phyloP scores from a whole-genome alignment of 1,284 basidiomycete species.

The Pseudomicrostroma phylloplanum region DNA sequence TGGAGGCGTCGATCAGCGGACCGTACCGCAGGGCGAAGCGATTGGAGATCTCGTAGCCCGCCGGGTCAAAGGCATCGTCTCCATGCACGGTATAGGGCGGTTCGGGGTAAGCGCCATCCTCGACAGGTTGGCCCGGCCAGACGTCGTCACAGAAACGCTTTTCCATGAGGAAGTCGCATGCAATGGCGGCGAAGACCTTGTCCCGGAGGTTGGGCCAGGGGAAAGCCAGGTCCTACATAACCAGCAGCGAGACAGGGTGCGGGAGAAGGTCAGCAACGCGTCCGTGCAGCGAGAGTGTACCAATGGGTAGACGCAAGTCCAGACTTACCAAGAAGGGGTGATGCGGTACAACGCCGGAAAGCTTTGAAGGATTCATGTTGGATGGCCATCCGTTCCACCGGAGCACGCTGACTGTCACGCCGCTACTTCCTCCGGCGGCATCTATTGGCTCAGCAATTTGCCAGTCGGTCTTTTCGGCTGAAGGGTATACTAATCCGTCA shows the following conservation, averaged over 20 bases:
- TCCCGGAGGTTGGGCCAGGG: constrained; percentile 2
- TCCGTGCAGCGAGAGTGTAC: too few species aligned
- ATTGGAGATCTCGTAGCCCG: constrained; percentile 1
- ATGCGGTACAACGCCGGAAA: not conserved
- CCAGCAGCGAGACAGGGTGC: not conserved
- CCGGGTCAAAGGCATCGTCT: constrained; percentile 5
- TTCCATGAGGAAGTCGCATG: not conserved
- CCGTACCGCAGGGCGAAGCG: constrained; percentile 1
- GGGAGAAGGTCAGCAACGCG: not conserved
- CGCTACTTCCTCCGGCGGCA: not conserved
- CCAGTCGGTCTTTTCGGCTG: too few species aligned
- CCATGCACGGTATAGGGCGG: constrained; percentile 5
- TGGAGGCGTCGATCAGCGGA: not conserved
- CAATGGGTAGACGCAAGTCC: not conserved
- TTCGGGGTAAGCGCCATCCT: not conserved
- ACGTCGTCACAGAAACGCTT: not conserved
- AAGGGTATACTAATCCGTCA: too few species aligned
- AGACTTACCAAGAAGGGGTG: constrained; percentile 1
- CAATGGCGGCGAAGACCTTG: not conserved
- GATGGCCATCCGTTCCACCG: not conserved
- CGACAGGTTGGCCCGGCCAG: constrained; percentile 1
- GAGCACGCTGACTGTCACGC: not conserved
- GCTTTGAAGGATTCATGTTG: not conserved
- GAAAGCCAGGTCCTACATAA: not conserved
- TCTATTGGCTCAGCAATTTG: too few species aligned